Base-by-base conservation (phyloP, 2,329 filamentous ascomycete species). In the Ascochyta fabae region DNA sequence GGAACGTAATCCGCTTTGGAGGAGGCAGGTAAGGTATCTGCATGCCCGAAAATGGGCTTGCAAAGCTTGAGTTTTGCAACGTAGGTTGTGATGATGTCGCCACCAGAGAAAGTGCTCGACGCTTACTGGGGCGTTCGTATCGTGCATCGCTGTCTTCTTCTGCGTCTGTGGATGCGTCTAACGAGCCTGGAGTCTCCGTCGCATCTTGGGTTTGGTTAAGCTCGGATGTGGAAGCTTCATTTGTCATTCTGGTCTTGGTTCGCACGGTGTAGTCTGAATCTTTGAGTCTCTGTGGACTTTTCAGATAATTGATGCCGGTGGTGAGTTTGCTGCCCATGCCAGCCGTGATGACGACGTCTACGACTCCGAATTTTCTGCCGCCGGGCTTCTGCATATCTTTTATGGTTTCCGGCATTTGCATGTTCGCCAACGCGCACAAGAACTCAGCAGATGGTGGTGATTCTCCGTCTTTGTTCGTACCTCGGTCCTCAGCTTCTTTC, bases 321-420 rank as follows among this genome's bases (percentile, higher is more conserved):
- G 58, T 64, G n/a, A 66, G 13, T 41, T 73, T 74, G 51, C 51
- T 67, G 6, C 71, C 71, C 8, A 47, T 29, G 22, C 72, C 71
- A 34, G 65, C 62, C 2, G 70, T 70, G 38, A 75, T 63, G n/a
- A 74, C 43, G 0, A 78, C 72, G 56, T 79, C 77, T 13, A 79
- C 63, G 6, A 77, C 59, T 3, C 75, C 75, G 44, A 77, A 75
- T 1, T 66, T 66, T 16, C 39, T 66, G 4, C 67, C 65, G 9
- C 66, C 64, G 4, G 62, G 48, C 13, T 65, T 70, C 45, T 75
- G 74, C 64, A 77, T 67, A 8, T 59, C 33, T 1, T 57, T 26
- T 4, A 79, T 48, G 2, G 61, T 56, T 1, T 69, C 56, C 4
- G 79, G 79, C 60, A 80, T 73, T 3, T 60, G 39, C 53, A 80